Evolutionary conservation across 345 rosid genomes (phyloP).

Genomic region (Boechera retrofracta): DNA sequence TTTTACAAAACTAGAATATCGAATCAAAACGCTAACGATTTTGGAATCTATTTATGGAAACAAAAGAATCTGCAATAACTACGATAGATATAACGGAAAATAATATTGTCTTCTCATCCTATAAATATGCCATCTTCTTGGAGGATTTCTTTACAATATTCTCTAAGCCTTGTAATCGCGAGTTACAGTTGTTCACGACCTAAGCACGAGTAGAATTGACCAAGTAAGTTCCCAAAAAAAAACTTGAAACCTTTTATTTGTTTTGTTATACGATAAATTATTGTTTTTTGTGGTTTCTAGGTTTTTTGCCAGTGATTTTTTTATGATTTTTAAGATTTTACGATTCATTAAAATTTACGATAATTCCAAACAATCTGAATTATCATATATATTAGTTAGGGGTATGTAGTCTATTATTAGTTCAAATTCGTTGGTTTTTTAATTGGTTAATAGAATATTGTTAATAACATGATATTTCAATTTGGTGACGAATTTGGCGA

Average conservation of each 20-base stretch:
- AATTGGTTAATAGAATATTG: neutral
- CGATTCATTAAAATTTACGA: neutral
- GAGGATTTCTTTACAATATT: neutral
- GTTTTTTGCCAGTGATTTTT: neutral
- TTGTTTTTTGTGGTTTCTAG: neutral
- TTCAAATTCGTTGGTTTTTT: neutral
- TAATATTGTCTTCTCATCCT: neutral
- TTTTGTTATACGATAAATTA: neutral
- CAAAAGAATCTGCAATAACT: constrained; percentile 20
- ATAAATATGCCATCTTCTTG: constrained; percentile 11
- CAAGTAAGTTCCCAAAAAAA: constrained; percentile 25
- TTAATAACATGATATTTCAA: neutral
- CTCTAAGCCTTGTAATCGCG: constrained; percentile 12
- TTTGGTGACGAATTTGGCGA: neutral
- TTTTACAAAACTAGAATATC: constrained; percentile 17
- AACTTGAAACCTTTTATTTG: neutral
- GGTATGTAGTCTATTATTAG: neutral
- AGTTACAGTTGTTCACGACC: constrained; percentile 1
- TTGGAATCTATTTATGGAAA: constrained; percentile 30
- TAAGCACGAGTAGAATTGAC: constrained; percentile 17
- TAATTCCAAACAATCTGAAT: neutral
- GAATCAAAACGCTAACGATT: constrained; percentile 13
- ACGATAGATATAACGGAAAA: constrained; percentile 1
- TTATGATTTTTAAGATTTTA: neutral
- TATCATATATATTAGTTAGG: neutral